Base-by-base conservation (phyloP, 2,329 filamentous ascomycete species). In the Penicillium aurantiogriseum region DNA sequence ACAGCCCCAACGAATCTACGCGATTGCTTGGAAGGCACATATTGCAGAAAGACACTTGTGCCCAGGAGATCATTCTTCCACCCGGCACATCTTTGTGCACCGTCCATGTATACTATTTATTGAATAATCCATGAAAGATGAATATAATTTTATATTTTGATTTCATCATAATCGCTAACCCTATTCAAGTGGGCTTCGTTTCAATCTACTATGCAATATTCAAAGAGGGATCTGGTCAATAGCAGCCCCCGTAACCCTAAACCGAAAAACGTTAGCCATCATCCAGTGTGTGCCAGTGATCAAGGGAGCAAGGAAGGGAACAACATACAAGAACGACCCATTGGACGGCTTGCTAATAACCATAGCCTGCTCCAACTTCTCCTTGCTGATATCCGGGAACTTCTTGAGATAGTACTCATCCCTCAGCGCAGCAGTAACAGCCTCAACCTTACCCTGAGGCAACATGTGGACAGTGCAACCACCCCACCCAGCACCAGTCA, bases 401-500 rank as follows among this genome's bases (percentile, higher is more conserved):
- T 83, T 83, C 79, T 88, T 89, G 55, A 83, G 78, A 74, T 95
- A 97, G 74, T 97, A 99, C 71, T 92, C 86, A 61, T 83, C 83
- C 67, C 89, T 85, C 83, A 94, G 86, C 5, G 90, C 90, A 68
- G 84, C 81, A 73, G 85, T 91, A 23, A 99, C 90, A 27, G 80
- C 84, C 5, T 88, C 86, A 0, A 97, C 89, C 75, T 89, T 93
- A 68, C 91, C 84, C 57, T 86, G 89, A 0, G 93, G 89, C 51
- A 97, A 89, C 56, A 99, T 83, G 77, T 99, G 94, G 57, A 99
- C 93, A 59, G 86, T 94, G 78, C 94, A 97, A 2, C 94, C 94
- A 60, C 94, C 94, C 94, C 94, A 99, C 3, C 94, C 94, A 0
- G 94, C 94, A 39, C 94, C 94, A 0, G 93, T 97, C 66, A 97